phyloP scores from a whole-genome alignment of 2,329 filamentous ascomycete species.

The Fusarium caatingaense region DNA sequence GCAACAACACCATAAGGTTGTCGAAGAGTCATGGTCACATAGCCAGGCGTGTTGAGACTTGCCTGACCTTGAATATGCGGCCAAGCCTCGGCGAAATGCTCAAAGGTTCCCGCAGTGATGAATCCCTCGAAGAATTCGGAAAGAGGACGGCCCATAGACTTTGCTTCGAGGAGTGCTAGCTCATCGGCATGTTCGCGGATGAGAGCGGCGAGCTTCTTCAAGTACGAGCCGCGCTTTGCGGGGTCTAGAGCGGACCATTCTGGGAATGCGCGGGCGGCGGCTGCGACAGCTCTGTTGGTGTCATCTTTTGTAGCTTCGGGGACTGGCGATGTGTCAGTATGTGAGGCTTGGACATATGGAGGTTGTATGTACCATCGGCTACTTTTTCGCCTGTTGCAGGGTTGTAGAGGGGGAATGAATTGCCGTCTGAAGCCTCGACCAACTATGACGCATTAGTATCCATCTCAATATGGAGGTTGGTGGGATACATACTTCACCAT shows the following conservation, averaged over 20 bases:
- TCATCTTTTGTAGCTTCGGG: constrained; percentile 59
- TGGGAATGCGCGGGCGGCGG: constrained; percentile 61
- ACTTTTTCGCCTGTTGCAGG: constrained; percentile 33
- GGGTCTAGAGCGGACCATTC: constrained; percentile 58
- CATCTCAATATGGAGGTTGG: accelerated
- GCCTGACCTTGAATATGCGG: constrained; percentile 58
- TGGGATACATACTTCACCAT: constrained; percentile 22
- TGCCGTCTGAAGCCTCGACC: constrained; percentile 33
- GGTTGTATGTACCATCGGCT: constrained; percentile 16
- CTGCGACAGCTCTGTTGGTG: constrained; percentile 60
- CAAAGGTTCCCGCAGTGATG: constrained; percentile 54
- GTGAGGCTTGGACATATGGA: accelerated
- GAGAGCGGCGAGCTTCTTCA: constrained; percentile 60
- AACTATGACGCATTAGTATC: constrained; percentile 16
- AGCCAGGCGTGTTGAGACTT: constrained; percentile 61
- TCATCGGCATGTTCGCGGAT: constrained; percentile 56
- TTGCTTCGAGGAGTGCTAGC: constrained; percentile 50
- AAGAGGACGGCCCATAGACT: constrained; percentile 36
- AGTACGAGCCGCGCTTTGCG: constrained; percentile 52
- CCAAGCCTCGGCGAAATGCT: constrained; percentile 56
- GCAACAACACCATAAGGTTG: constrained; percentile 65
- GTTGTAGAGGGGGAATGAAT: constrained; percentile 35
- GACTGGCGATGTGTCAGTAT: constrained; percentile 2
- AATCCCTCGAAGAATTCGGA: constrained; percentile 45
- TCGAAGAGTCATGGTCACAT: constrained; percentile 58